A percentile compares a stretch with the other conserved stretches of the same genome.
These are phyloP conservation scores for Canavalia ensiformis DNA, from an alignment of 306 rosid species.

Conservation along the genomic window DNA sequence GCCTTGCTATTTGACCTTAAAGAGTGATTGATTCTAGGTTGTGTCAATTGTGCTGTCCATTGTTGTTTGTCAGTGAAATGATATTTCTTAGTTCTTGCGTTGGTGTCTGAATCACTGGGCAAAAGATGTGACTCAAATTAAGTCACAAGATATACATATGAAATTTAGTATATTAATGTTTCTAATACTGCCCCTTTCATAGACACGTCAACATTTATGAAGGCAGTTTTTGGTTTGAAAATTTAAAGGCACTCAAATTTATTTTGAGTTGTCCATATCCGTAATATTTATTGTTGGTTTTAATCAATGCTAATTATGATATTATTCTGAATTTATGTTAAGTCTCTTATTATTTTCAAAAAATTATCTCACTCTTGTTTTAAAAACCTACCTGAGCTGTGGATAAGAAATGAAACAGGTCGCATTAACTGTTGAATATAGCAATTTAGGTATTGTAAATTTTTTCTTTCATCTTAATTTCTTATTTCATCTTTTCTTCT, in stretches of 20 bases:
- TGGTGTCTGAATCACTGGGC: conserved; percentile 18
- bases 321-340: not conserved
- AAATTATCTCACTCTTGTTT: not conserved
- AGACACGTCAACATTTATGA: not conserved
- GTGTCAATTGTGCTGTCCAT: not conserved
- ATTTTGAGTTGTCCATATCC: not conserved
- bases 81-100: not conserved
- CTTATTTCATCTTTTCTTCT: not conserved
- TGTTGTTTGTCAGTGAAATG: not conserved
- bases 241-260: conserved; percentile 2
- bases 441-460: not conserved
- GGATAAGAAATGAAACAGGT: conserved; percentile 9
- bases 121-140: conserved; percentile 18
- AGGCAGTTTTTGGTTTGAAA: conserved; percentile 10
- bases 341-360: conserved; percentile 31
- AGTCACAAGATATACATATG: not conserved
- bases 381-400: not conserved
- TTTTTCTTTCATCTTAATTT: not conserved
- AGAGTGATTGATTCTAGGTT: conserved; percentile 5
- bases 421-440: conserved; percentile 15
- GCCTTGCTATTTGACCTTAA: conserved; percentile 16
- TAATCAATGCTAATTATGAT: conserved; percentile 8
- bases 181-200: not conserved
- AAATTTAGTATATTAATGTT: conserved; percentile 14
- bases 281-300: conserved; percentile 15